Evolutionary conservation across 805 yeast species (phyloP).

Genomic region (Komagataella pseudopastoris): DNA sequence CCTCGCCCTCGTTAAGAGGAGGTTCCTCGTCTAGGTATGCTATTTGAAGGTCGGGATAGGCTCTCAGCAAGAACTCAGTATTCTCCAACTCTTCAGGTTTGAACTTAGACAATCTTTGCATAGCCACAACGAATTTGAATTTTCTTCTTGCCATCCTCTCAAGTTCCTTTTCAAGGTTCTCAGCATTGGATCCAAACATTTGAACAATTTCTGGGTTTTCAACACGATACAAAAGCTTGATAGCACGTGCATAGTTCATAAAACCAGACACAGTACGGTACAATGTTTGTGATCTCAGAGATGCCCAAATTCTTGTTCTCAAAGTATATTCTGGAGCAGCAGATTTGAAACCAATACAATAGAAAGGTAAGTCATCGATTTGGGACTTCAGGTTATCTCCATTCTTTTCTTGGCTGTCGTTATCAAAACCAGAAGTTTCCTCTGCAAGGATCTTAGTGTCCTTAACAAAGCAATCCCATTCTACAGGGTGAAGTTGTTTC

Average conservation of each 20-base stretch:
- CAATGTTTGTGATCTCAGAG: constrained; percentile 89
- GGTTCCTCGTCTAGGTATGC: constrained; percentile 94
- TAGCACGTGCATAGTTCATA: constrained; percentile 96
- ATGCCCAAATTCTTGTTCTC: constrained; percentile 98
- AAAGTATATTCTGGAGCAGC: constrained; percentile 95
- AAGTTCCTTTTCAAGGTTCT: constrained; percentile 87
- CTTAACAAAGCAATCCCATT: constrained; percentile 95
- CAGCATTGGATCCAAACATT: constrained; percentile 98
- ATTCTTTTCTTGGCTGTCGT: constrained; percentile 45
- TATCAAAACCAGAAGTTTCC: constrained; percentile 75
- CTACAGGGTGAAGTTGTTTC: constrained; percentile 90
- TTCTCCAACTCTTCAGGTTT: constrained; percentile 64
- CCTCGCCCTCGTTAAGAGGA: constrained; percentile 56
- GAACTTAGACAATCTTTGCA: constrained; percentile 73
- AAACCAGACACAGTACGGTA: constrained; percentile 97
- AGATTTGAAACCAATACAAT: constrained; percentile 93
- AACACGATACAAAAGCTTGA: constrained; percentile 83
- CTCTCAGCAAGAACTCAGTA: constrained; percentile 69
- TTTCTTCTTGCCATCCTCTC: constrained; percentile 83
- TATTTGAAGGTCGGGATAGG: constrained; percentile 77
- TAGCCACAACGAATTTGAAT: constrained; percentile 68
- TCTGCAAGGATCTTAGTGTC: constrained; percentile 93
- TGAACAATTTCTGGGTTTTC: constrained; percentile 93
- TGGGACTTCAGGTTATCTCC: constrained; percentile 50
- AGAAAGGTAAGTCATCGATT: constrained; percentile 86